Percentiles rank a stretch among this genome's conserved stretches.
phyloP scores from a whole-genome alignment of 1,139 yeast species.

The Suhomyces maxii region DNA sequence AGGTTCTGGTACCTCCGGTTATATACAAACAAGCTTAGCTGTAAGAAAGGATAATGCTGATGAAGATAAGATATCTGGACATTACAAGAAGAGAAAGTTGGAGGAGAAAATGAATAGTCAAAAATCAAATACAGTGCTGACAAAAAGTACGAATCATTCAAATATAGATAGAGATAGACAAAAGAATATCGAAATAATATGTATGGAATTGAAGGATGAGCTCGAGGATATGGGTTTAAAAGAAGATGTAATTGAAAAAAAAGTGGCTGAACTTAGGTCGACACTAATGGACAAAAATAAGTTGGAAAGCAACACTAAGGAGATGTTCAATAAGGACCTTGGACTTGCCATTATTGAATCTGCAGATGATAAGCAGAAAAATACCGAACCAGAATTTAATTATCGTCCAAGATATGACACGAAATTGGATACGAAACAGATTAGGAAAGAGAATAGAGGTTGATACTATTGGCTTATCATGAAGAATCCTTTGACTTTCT shows the following conservation, averaged over 20 bases:
- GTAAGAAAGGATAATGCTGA: conserved; percentile 16
- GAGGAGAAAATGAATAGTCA: conserved; percentile 16
- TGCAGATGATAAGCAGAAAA: background rate
- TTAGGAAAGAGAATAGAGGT: background rate
- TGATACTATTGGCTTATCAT: background rate
- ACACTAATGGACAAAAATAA: background rate
- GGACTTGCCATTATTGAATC: too few relatives aligned
- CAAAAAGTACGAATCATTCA: conserved; percentile 2
- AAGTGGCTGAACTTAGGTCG: conserved; percentile 22
- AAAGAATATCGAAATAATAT: conserved; percentile 52
- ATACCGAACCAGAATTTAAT: background rate
- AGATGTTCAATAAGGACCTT: too few relatives aligned
- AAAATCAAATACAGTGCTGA: conserved; percentile 7
- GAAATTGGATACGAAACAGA: background rate
- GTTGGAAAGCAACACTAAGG: background rate
- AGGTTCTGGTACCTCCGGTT: conserved; percentile 76
- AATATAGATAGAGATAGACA: conserved; percentile 44
- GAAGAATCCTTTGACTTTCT: too few relatives aligned
- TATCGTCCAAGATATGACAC: background rate
- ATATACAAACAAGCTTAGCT: conserved; percentile 55
- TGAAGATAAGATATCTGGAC: conserved; percentile 7
- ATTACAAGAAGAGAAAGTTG: conserved; percentile 18
- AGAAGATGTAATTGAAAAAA: conserved; percentile 26
- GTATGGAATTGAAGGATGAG: conserved; percentile 54
- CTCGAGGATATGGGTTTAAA: conserved; percentile 51